Base-by-base conservation (phyloP, 2,329 filamentous ascomycete species). In the Diaporthe sp. region DNA sequence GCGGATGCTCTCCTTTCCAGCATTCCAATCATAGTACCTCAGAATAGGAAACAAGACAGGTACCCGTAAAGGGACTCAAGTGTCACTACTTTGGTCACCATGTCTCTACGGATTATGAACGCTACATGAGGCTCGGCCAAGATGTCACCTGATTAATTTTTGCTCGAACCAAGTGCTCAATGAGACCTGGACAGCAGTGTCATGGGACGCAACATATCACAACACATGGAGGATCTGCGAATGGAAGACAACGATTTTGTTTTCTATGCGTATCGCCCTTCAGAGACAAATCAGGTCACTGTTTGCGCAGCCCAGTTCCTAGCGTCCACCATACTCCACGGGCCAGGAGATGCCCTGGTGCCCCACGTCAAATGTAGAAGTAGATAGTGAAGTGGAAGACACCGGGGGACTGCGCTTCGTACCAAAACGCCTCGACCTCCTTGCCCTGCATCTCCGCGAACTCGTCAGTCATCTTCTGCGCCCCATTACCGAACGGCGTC, bases 391-490 rank as follows among this genome's bases (percentile, higher is more conserved):
- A 57, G 28, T 31, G 25, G 15, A 57, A 57, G 28, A 57, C 53
- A 19, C 28, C 53, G 28, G 28, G 15, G 3, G 28, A 15, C 53
- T 31, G 53, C 28, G 53, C 25, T 13, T 57, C 53, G 28, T 57
- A 57, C 7, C 53, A 28, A 34, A 57, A 57, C 5, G 53, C 53
- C 25, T n/a, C 53, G 28, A 57, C 9, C 17, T 57, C 19, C 28
- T 57, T 34, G 13, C 28, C 53, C 15, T 57, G 53, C 53, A 57
- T 57, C 53, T 57, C 53, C 53, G 12, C 25, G 28, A 57, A 57
- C 53, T 57, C 53, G 25, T 71, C 53, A 5, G 15, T 57, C 53
- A 57, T 57, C 53, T 57, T 57, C 53, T 57, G 53, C 28, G 53
- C 53, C 19, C 53, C 53, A 22, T 4, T 13, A 2, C 53, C 53